Evolutionary conservation across 1,284 basidiomycete genomes (phyloP).

Genomic region (Termitomyces sp.): DNA sequence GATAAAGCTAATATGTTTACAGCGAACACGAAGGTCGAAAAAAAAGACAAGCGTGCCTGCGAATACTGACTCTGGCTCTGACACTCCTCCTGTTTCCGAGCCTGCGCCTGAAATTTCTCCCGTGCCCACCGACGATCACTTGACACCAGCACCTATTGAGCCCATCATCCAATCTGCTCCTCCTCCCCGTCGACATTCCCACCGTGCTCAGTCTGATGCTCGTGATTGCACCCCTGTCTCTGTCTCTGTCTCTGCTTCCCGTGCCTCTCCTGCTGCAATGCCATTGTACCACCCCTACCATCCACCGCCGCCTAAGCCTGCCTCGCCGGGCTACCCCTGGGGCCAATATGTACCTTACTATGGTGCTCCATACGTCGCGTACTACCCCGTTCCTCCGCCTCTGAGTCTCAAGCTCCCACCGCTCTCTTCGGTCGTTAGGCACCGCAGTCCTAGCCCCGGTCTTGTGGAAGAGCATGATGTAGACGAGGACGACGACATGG

Average conservation of each 20-base stretch:
- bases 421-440: neutral
- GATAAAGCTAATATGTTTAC: neutral
- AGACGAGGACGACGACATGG: neutral
- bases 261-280: neutral
- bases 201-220: neutral
- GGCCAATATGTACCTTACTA: constrained; percentile 1
- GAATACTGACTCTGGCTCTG: neutral
- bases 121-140: neutral
- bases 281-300: neutral
- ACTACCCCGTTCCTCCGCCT: neutral
- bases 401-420: neutral
- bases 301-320: neutral
- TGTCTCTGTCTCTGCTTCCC: neutral
- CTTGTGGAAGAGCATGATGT: no score
- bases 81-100: neutral
- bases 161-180: neutral
- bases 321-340: neutral
- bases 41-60: neutral
- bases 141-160: neutral
- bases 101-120: neutral
- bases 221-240: neutral
- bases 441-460: neutral
- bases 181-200: neutral
- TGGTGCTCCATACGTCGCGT: neutral
- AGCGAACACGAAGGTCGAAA: constrained; percentile 1